phyloP scores from a whole-genome alignment of 371 early-diverging fungal species.

The Mortierella sp. region DNA sequence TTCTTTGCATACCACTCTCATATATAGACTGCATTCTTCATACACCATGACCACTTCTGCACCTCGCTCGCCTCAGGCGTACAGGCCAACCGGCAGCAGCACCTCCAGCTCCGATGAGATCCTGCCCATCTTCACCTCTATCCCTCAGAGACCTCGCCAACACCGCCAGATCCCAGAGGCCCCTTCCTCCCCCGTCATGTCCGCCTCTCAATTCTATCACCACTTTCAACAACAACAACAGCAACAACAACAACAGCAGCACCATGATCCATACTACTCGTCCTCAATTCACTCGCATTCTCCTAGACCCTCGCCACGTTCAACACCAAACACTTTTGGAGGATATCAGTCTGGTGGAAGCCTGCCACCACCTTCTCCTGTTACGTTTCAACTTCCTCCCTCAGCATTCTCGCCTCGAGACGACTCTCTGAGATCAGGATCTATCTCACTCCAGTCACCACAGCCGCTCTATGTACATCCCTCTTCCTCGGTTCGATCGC shows the following conservation, averaged over 20 bases:
- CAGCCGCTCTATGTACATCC: slow-evolving; percentile 9
- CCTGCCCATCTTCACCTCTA: slow-evolving; percentile 1
- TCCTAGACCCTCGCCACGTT: slow-evolving; percentile 39
- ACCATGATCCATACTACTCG: slow-evolving; percentile 32
- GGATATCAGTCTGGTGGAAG: slow-evolving; percentile 7
- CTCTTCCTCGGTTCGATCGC: slow-evolving; percentile 29
- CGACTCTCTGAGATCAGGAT: slow-evolving; percentile 30
- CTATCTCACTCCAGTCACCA: slow-evolving; percentile 8
- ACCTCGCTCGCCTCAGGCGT: slow-evolving; percentile 39
- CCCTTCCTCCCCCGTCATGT: slow-evolving; percentile 26
- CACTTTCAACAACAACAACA: slow-evolving; percentile 29
- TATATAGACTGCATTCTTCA: neutral
- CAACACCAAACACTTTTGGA: slow-evolving; percentile 30
- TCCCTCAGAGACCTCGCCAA: slow-evolving; percentile 40
- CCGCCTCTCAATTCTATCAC: slow-evolving; percentile 28
- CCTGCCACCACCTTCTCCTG: slow-evolving; percentile 39
- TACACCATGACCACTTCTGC: slow-evolving; percentile 14
- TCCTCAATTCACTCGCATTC: slow-evolving; percentile 25
- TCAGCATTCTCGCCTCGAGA: slow-evolving; percentile 39
- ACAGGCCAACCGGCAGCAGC: slow-evolving; percentile 8
- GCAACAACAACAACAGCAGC: slow-evolving; percentile 16
- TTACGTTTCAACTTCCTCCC: slow-evolving; percentile 39
- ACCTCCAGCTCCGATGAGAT: slow-evolving; percentile 41
- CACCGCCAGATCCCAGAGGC: slow-evolving; percentile 33
- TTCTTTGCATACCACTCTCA: no score